Percentiles rank a stretch among this genome's conserved stretches.
These are phyloP conservation scores for Dryadomyces quercivorus DNA, from an alignment of 2,329 filamentous ascomycete species.

Conservation along the genomic window DNA sequence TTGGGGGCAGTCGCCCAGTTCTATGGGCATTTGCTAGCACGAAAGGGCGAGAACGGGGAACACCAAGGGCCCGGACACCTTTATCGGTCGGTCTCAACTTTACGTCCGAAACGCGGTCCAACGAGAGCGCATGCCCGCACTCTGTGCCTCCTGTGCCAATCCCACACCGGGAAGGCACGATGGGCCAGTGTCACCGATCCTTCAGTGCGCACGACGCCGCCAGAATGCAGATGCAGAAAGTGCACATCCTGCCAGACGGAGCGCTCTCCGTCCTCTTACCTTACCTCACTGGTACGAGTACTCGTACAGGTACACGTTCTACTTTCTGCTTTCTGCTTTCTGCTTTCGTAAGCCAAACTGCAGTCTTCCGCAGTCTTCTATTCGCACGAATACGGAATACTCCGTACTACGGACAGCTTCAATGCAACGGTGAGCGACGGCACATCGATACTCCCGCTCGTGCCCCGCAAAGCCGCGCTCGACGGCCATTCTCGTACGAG, in stretches of 20 bases:
- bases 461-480: too few species aligned
- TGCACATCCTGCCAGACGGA: background rate
- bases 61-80: background rate
- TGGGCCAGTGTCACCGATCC: background rate
- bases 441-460: too few species aligned
- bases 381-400: background rate
- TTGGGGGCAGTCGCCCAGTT: background rate
- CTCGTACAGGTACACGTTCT: too few species aligned
- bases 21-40: background rate
- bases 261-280: too few species aligned
- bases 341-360: too few species aligned
- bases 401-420: background rate
- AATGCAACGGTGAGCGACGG: too few species aligned
- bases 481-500: background rate
- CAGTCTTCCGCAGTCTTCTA: too few species aligned
- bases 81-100: conserved; percentile 9
- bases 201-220: background rate
- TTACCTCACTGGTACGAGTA: too few species aligned
- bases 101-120: conserved; percentile 10
- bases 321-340: too few species aligned
- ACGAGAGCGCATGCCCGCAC: background rate
- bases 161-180: background rate
- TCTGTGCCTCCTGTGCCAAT: background rate
- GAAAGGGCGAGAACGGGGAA: conserved; percentile 3
- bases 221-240: too few species aligned